A percentile compares a stretch with the other conserved stretches of the same genome.
These are phyloP conservation scores for Calocera viscosa DNA, from an alignment of 768 basidiomycete genomes.

Conservation along the genomic window DNA sequence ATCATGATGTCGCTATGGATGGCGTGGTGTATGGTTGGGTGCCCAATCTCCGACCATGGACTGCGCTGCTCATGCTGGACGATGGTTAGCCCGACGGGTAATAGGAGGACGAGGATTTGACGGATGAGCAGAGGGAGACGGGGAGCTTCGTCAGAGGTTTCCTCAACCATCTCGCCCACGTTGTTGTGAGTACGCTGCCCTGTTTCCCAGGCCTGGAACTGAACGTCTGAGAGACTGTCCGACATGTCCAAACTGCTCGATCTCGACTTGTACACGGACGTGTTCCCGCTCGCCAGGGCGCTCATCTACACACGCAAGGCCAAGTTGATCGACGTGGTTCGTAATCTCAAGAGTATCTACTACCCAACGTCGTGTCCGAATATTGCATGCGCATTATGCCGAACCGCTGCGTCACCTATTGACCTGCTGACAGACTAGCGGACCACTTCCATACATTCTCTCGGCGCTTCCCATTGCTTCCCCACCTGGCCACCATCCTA, in stretches of 20 bases:
- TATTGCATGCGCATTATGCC: slow-evolving; percentile 38
- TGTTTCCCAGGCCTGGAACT: background rate
- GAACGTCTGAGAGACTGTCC: slow-evolving; percentile 38
- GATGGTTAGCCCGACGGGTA: slow-evolving; percentile 45
- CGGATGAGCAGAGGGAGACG: slow-evolving; percentile 52
- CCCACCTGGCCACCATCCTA: slow-evolving; percentile 60
- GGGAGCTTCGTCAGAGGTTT: slow-evolving; percentile 34
- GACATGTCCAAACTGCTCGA: slow-evolving; percentile 72
- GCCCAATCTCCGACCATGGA: slow-evolving; percentile 76
- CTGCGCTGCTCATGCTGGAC: slow-evolving; percentile 69
- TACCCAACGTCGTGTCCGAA: slow-evolving; percentile 55
- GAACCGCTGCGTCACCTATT: background rate
- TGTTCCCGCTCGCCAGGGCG: slow-evolving; percentile 85
- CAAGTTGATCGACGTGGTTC: slow-evolving; percentile 77
- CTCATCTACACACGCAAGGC: slow-evolving; percentile 82
- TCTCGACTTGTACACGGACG: slow-evolving; percentile 69
- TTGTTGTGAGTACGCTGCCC: slow-evolving; percentile 46
- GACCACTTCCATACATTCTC: slow-evolving; percentile 55
- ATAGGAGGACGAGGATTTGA: slow-evolving; percentile 52
- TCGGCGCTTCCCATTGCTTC: slow-evolving; percentile 37
- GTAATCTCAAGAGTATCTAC: slow-evolving; percentile 74
- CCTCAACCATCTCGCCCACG: slow-evolving; percentile 59
- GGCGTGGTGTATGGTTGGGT: slow-evolving; percentile 26
- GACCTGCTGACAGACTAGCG: slow-evolving; percentile 30
- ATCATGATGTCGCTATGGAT: slow-evolving; percentile 55